Evolutionary conservation across 129 eudicot genomes (phyloP).

Genomic region (Flaveria ramosissima): DNA sequence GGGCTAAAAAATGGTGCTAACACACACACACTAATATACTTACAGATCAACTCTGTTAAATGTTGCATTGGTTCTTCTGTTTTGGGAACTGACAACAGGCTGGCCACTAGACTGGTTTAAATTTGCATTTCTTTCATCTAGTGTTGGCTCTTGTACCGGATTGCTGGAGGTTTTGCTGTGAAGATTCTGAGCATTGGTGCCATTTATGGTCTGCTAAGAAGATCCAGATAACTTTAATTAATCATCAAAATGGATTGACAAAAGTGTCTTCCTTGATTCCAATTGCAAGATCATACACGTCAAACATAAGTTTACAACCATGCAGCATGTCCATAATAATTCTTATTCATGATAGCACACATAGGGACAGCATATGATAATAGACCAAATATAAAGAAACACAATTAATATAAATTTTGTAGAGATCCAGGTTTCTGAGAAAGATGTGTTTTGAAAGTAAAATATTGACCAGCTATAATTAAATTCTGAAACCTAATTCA

Average conservation of each 20-base stretch:
- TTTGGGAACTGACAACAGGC: constrained; percentile 31
- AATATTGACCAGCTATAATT: no score
- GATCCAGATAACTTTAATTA: background rate
- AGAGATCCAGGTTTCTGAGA: no score
- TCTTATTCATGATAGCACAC: constrained; percentile 3
- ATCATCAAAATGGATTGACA: background rate
- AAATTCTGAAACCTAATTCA: no score
- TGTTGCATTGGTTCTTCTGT: constrained; percentile 41
- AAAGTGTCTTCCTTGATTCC: background rate
- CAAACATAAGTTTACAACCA: background rate
- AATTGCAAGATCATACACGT: constrained; percentile 20
- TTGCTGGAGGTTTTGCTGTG: constrained; percentile 15
- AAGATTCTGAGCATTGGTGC: constrained; percentile 15
- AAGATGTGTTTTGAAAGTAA: no score
- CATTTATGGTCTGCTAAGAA: constrained; percentile 30
- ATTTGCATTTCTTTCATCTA: constrained; percentile 32
- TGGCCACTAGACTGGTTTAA: constrained; percentile 23
- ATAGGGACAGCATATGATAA: background rate
- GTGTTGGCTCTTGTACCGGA: constrained; percentile 23
- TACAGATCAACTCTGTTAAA: constrained; percentile 75
- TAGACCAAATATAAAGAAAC: background rate
- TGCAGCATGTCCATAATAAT: constrained; percentile 2
- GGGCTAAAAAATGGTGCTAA: background rate
- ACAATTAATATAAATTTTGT: no score
- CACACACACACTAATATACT: constrained; percentile 32